Percentiles rank a stretch among this genome's conserved stretches.
phyloP scores from a whole-genome alignment of 441 rosid species.

The Daphne laureola region DNA sequence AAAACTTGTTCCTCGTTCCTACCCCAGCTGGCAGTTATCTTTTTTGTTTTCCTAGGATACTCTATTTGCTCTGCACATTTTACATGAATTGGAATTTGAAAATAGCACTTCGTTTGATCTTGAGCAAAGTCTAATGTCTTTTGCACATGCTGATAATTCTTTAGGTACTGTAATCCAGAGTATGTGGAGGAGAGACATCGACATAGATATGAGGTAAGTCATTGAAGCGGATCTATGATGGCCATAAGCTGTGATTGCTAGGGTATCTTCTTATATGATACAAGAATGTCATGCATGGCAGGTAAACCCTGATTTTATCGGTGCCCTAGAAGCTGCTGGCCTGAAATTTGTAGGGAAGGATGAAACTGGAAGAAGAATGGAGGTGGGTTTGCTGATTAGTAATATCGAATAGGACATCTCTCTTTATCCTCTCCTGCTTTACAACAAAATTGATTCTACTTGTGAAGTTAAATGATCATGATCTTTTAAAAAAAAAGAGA shows the following conservation, averaged over 20 bases:
- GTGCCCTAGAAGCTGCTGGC: slow-evolving; percentile 56
- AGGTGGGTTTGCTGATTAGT: slow-evolving; percentile 32
- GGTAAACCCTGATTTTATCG: slow-evolving; percentile 66
- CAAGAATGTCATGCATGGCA: slow-evolving; percentile 16
- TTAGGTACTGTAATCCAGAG: slow-evolving; percentile 35
- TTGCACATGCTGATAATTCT: slow-evolving; percentile 6
- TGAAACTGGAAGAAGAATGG: slow-evolving; percentile 57
- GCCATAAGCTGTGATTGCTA: slow-evolving; percentile 6
- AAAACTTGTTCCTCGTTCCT: no score
- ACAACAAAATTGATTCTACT: background rate
- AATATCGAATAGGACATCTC: background rate
- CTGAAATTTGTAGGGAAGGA: slow-evolving; percentile 65
- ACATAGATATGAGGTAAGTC: slow-evolving; percentile 65
- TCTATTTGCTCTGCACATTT: slow-evolving; percentile 2
- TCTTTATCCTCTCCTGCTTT: background rate
- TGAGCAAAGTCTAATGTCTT: no score
- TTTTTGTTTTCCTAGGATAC: background rate
- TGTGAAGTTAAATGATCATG: no score
- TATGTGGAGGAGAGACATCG: slow-evolving; percentile 61
- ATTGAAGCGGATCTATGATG: slow-evolving; percentile 10
- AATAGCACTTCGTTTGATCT: no score
- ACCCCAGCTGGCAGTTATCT: no score
- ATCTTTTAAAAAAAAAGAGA: no score
- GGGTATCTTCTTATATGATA: slow-evolving; percentile 1
- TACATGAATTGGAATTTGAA: background rate